A percentile compares a stretch with the other conserved stretches of the same genome.
These are phyloP conservation scores for Aspergillus sojae DNA, from an alignment of 2,329 filamentous ascomycete species.

Conservation along the genomic window DNA sequence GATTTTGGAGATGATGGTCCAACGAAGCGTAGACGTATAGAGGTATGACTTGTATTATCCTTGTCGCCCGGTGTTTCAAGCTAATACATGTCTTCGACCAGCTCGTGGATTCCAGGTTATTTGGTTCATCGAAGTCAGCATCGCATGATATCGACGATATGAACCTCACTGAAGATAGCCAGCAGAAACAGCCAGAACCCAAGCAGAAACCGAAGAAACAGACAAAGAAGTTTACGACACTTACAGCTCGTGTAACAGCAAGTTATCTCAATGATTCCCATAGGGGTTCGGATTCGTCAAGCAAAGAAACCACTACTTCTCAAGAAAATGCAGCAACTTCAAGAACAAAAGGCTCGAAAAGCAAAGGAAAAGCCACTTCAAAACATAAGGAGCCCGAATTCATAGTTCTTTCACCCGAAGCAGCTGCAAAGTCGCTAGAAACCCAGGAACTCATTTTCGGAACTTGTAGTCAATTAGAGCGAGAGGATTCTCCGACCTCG, in stretches of 20 bases:
- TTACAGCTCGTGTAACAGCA: conserved; percentile 76
- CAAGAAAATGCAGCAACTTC: not conserved
- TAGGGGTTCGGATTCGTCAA: conserved; percentile 17
- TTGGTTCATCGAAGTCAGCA: conserved; percentile 16
- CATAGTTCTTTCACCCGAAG: conserved; percentile 68
- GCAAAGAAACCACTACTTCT: conserved; percentile 8
- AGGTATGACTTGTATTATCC: conserved; percentile 28
- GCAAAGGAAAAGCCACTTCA: conserved; percentile 23
- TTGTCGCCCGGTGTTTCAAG: not conserved
- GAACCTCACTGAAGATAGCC: conserved; percentile 16
- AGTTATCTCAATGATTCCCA: conserved; percentile 58
- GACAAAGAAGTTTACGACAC: conserved; percentile 73
- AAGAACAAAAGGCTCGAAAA: conserved; percentile 8
- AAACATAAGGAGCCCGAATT: conserved; percentile 47
- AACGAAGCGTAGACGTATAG: conserved; percentile 42
- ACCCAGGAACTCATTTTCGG: conserved; percentile 81
- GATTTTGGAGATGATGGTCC: conserved; percentile 25
- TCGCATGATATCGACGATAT: conserved; percentile 12
- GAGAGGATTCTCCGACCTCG: conserved; percentile 70
- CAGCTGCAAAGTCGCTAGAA: conserved; percentile 67
- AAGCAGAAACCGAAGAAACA: conserved; percentile 49
- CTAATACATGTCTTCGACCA: conserved; percentile 14
- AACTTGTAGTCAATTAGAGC: conserved; percentile 78
- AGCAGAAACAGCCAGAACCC: conserved; percentile 14
- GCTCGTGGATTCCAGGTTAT: conserved; percentile 30